Evolutionary conservation across 176 grass and related monocot species (phyloP).

Genomic region (Panicum miliaceum): DNA sequence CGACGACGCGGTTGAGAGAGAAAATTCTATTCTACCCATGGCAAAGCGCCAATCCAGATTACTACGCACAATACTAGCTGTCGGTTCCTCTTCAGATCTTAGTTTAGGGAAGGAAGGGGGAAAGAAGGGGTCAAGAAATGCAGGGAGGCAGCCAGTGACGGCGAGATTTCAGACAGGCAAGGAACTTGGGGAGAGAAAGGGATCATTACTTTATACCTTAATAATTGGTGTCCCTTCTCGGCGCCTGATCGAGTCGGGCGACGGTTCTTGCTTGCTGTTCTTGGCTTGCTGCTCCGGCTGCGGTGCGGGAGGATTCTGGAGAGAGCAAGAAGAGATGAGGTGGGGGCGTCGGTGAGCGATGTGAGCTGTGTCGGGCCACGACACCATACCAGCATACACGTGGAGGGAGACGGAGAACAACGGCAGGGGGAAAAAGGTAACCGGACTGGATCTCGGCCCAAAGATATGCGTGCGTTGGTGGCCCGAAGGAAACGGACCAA

Average conservation of each 20-base stretch:
- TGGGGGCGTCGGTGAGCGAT: background rate
- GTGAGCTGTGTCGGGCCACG: background rate
- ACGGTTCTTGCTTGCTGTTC: background rate
- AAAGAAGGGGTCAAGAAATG: background rate
- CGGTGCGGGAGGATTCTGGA: conserved; percentile 19
- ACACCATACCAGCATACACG: background rate
- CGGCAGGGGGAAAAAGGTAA: background rate
- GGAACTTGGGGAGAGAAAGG: background rate
- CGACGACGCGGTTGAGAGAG: background rate
- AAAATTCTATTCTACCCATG: background rate
- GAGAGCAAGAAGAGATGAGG: conserved; percentile 9
- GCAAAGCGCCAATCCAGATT: background rate
- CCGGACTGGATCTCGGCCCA: background rate
- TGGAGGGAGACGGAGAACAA: background rate
- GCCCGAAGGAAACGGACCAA: background rate
- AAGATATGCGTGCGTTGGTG: background rate
- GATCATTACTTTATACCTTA: background rate
- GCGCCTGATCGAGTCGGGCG: background rate
- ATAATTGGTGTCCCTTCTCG: background rate
- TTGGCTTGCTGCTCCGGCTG: background rate
- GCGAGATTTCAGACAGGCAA: background rate
- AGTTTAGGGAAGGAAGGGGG: background rate
- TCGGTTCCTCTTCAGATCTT: background rate
- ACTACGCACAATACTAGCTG: background rate
- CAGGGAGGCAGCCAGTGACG: background rate